A percentile compares a stretch with the other conserved stretches of the same genome.
Evolutionary conservation across 225 moss, liverwort and hornwort genomes (phyloP).

Genomic region (Sphagnum tenellum): DNA sequence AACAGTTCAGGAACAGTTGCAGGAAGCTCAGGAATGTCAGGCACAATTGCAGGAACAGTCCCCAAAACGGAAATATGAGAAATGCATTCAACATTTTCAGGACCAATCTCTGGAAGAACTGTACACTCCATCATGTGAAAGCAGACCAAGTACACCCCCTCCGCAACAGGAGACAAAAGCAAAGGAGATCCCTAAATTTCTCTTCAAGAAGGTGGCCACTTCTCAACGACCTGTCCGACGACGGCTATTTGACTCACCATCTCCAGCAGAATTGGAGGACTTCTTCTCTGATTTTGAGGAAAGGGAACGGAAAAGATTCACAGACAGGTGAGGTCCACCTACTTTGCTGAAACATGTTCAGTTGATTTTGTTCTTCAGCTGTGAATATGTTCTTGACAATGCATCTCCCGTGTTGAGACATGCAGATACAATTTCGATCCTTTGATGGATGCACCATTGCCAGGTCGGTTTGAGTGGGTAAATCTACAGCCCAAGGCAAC

Average conservation of each 20-base stretch:
- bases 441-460: constrained; percentile 21
- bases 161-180: constrained; percentile 7
- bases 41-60: constrained; percentile 6
- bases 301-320: constrained; percentile 23
- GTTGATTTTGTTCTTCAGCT: not conserved
- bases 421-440: constrained; percentile 44
- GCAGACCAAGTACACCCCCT: constrained; percentile 19
- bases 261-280: constrained; percentile 26
- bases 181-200: constrained; percentile 14
- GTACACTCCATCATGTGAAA: constrained; percentile 7
- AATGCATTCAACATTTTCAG: no score
- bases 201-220: constrained; percentile 15
- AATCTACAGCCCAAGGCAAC: constrained; percentile 6
- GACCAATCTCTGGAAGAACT: no score
- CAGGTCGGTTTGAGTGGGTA: constrained; percentile 33
- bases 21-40: constrained; percentile 1
- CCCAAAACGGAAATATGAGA: not conserved
- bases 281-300: constrained; percentile 29
- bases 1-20: constrained; percentile 1
- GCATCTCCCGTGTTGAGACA: not conserved
- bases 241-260: constrained; percentile 22
- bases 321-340: constrained; percentile 14
- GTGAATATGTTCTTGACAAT: not conserved
- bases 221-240: constrained; percentile 16
- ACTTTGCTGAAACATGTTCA: not conserved